phyloP scores from a whole-genome alignment of 306 rosid genomes.

The Hylodesmum podocarpum region DNA sequence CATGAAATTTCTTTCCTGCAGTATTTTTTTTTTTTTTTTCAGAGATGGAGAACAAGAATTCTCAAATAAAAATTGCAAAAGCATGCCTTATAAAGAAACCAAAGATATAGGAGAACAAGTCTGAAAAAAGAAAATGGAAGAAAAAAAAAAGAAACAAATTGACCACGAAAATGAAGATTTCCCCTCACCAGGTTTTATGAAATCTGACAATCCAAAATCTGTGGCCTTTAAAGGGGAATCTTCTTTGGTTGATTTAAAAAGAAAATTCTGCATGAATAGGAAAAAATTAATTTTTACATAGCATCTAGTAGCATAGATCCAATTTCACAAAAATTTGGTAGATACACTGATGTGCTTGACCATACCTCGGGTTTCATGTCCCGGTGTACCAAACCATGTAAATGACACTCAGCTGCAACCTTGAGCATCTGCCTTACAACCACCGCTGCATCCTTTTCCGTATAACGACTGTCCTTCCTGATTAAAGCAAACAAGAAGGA shows the following conservation, averaged over 20 bases:
- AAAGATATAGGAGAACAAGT: background rate
- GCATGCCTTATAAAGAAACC: background rate
- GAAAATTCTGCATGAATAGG: constrained; percentile 65
- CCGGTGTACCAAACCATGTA: constrained; percentile 83
- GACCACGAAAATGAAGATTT: background rate
- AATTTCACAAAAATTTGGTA: background rate
- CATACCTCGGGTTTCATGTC: constrained; percentile 92
- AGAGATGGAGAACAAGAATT: constrained; percentile 6
- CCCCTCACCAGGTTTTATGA: constrained; percentile 67
- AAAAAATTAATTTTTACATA: constrained; percentile 1
- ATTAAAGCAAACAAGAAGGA: constrained; percentile 17
- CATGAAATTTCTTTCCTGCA: constrained; percentile 77
- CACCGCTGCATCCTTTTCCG: constrained; percentile 85
- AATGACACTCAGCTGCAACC: constrained; percentile 90
- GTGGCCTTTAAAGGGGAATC: constrained; percentile 76
- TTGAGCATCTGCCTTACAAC: constrained; percentile 89
- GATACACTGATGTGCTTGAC: constrained; percentile 1
- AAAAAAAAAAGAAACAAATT: background rate
- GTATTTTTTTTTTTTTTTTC: constrained; percentile 26
- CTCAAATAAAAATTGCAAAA: constrained; percentile 21
- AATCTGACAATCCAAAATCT: constrained; percentile 89
- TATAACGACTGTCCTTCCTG: constrained; percentile 84
- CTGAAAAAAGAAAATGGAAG: background rate
- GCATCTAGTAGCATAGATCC: constrained; percentile 1
- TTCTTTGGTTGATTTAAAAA: constrained; percentile 61